Conservation (phyloP, 129 eudicot species). For the Flaveria ramosissima region DNA sequence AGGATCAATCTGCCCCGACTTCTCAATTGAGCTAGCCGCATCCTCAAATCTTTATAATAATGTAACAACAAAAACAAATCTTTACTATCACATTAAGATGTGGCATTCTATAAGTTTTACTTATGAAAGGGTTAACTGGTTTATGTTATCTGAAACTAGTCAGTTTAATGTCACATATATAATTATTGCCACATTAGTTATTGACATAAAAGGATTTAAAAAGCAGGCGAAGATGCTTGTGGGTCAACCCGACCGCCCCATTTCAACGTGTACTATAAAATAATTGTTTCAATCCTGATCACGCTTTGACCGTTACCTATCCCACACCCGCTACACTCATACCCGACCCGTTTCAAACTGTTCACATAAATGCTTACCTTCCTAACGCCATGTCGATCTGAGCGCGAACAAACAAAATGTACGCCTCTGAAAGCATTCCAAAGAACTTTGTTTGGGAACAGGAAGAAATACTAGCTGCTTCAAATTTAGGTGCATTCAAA, state of each 20-base stretch:
- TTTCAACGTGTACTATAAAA: background rate
- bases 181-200: background rate
- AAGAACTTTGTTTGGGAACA: conserved; percentile 63
- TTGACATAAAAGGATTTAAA: background rate
- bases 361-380: conserved; percentile 50
- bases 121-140: too few species aligned
- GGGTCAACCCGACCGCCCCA: background rate
- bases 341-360: background rate
- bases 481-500: conserved; percentile 43
- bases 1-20: conserved; percentile 66
- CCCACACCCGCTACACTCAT: background rate
- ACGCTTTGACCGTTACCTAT: background rate
- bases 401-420: conserved; percentile 64
- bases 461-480: conserved; percentile 25
- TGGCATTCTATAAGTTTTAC: too few species aligned
- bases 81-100: background rate
- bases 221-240: background rate
- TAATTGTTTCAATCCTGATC: too few species aligned
- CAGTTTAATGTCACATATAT: too few species aligned
- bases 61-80: background rate
- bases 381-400: conserved; percentile 83
- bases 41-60: conserved; percentile 80
- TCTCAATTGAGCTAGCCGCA: conserved; percentile 57
- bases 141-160: too few species aligned
- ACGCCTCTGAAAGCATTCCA: conserved; percentile 77